Percentiles rank a stretch among this genome's conserved stretches.
These are phyloP conservation scores for Ceratocystis cubensis DNA, from an alignment of 2,329 filamentous ascomycete species.

Conservation along the genomic window DNA sequence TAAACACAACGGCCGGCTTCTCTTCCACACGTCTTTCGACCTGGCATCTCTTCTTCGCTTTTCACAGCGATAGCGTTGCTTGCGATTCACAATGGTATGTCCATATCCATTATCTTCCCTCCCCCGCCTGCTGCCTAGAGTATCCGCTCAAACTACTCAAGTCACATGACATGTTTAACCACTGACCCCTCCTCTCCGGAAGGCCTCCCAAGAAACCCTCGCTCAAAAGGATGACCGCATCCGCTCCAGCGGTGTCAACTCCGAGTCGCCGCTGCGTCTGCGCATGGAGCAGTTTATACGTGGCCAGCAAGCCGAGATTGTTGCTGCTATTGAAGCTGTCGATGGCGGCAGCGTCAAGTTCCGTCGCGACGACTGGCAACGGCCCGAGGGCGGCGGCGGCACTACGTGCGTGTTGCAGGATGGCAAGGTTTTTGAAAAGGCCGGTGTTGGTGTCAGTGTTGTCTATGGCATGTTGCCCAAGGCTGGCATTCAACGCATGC, in stretches of 20 bases:
- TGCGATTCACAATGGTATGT: background rate
- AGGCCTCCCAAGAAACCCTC: slow-evolving; percentile 12
- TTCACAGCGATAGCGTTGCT: background rate
- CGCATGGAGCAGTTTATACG: slow-evolving; percentile 97
- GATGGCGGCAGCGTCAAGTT: slow-evolving; percentile 58
- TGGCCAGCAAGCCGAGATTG: slow-evolving; percentile 78
- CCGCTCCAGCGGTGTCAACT: slow-evolving; percentile 57
- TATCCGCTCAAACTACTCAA: background rate
- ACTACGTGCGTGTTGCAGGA: slow-evolving; percentile 92
- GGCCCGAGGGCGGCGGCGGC: slow-evolving; percentile 80
- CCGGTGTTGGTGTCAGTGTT: slow-evolving; percentile 85
- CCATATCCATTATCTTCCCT: background rate
- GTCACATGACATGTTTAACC: background rate
- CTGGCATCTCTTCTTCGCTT: background rate
- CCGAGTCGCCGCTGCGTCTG: slow-evolving; percentile 83
- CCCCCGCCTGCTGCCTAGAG: background rate
- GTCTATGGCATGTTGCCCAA: slow-evolving; percentile 87
- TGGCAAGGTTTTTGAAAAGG: slow-evolving; percentile 95
- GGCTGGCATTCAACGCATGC: slow-evolving; percentile 83
- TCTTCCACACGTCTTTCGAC: background rate
- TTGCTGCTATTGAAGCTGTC: slow-evolving; percentile 66
- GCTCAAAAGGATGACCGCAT: slow-evolving; percentile 60
- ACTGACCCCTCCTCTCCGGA: slow-evolving; percentile 10
- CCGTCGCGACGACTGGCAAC: slow-evolving; percentile 71
- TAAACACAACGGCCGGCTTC: background rate